phyloP scores from a whole-genome alignment of 495 filamentous ascomycete species.

The Lentithecium fluviatile region DNA sequence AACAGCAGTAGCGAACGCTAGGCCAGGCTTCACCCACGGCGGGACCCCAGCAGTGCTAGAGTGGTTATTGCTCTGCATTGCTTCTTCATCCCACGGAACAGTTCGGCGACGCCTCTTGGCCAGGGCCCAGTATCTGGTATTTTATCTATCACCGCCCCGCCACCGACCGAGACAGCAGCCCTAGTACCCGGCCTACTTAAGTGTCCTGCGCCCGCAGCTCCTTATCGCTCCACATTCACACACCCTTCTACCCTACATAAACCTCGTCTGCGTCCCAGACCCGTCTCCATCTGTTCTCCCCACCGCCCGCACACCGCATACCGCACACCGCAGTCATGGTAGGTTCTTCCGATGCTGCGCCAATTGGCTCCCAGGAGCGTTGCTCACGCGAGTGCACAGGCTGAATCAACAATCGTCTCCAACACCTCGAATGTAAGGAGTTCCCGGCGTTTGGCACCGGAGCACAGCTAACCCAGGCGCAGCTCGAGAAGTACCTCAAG shows the following conservation, averaged over 20 bases:
- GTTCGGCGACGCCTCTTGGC: slow-evolving; percentile 32
- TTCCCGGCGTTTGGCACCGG: background rate
- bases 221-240: slow-evolving; percentile 1
- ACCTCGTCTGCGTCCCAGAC: slow-evolving; percentile 1
- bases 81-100: slow-evolving; percentile 38
- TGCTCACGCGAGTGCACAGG: slow-evolving; percentile 31
- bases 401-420: slow-evolving; percentile 41
- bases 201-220: slow-evolving; percentile 9
- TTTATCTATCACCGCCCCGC: slow-evolving; percentile 20
- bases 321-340: slow-evolving; percentile 30
- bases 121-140: slow-evolving; percentile 21
- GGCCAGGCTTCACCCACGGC: background rate
- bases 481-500: slow-evolving; percentile 89
- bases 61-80: slow-evolving; percentile 26
- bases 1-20: slow-evolving; percentile 3
- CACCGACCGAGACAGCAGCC: slow-evolving; percentile 23
- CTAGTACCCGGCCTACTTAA: slow-evolving; percentile 15
- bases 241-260: background rate
- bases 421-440: slow-evolving; percentile 46
- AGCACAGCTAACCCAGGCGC: slow-evolving; percentile 24
- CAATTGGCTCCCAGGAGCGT: background rate
- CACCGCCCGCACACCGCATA: background rate
- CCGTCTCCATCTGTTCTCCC: slow-evolving; percentile 6
- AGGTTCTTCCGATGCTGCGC: slow-evolving; percentile 8
- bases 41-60: slow-evolving; percentile 2